Conservation (phyloP, 148 eudicot genomes). For the Spergularia bocconei region DNA sequence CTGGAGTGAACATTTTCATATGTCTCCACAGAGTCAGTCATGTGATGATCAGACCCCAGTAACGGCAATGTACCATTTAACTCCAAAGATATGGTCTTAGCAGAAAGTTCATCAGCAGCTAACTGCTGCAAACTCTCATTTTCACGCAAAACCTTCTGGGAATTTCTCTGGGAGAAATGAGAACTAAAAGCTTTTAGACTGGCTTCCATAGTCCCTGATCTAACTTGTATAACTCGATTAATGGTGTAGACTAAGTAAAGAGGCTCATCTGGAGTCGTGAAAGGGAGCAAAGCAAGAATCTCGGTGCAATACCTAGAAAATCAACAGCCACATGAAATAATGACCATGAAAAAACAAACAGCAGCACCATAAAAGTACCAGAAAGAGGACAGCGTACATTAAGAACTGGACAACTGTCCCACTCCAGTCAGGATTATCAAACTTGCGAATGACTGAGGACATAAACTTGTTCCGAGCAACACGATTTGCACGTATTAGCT, state of each 20-base stretch:
- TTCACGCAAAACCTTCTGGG: slow-evolving; percentile 34
- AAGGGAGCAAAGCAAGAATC: slow-evolving; percentile 88
- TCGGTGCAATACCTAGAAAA: slow-evolving; percentile 82
- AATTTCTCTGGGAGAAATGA: slow-evolving; percentile 48
- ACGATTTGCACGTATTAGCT: slow-evolving; percentile 91
- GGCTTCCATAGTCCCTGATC: slow-evolving; percentile 85
- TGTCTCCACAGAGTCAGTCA: slow-evolving; percentile 25
- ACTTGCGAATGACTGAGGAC: slow-evolving; percentile 90
- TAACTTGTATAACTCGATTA: slow-evolving; percentile 92
- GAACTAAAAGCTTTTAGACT: slow-evolving; percentile 62
- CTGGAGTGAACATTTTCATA: slow-evolving; percentile 31
- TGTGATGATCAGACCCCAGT: slow-evolving; percentile 30
- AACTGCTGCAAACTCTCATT: slow-evolving; percentile 45
- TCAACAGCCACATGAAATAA: slow-evolving; percentile 20
- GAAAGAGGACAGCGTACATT: slow-evolving; percentile 46
- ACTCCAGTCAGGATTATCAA: slow-evolving; percentile 72
- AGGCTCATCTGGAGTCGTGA: slow-evolving; percentile 88
- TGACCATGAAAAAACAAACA: slow-evolving; percentile 11
- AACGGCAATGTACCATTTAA: slow-evolving; percentile 34
- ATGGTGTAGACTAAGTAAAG: slow-evolving; percentile 79
- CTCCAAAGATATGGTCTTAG: slow-evolving; percentile 33
- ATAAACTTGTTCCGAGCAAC: slow-evolving; percentile 86
- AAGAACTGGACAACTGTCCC: slow-evolving; percentile 61
- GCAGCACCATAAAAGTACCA: background rate
- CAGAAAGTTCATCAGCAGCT: slow-evolving; percentile 26